Conservation (phyloP, 495 filamentous ascomycete species). For the Penicillium subrubescens region DNA sequence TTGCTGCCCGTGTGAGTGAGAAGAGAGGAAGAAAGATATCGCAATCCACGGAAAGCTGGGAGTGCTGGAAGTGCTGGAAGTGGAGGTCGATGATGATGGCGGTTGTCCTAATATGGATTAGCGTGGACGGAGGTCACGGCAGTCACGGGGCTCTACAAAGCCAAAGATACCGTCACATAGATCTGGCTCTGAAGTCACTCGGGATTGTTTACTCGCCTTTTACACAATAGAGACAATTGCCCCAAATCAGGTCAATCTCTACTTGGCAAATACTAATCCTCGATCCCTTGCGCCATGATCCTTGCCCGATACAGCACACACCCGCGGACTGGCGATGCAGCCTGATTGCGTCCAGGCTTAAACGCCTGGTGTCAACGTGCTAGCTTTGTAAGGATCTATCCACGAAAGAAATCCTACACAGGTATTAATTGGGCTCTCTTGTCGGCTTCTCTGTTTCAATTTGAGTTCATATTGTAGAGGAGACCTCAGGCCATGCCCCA, state of each 20-base stretch:
- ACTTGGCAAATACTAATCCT: not conserved
- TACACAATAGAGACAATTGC: not conserved
- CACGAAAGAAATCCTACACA: not conserved
- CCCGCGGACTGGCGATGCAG: not conserved
- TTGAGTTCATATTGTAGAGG: no score
- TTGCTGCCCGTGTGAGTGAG: not conserved
- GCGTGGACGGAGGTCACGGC: constrained; percentile 16
- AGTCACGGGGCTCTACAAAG: constrained; percentile 35
- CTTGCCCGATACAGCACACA: not conserved
- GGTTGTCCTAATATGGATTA: constrained; percentile 30
- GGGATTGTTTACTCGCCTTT: not conserved
- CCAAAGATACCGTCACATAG: not conserved
- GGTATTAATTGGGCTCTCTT: no score
- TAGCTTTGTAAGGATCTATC: not conserved
- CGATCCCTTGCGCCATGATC: not conserved
- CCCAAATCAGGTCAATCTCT: not conserved
- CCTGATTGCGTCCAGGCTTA: not conserved
- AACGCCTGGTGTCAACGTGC: not conserved
- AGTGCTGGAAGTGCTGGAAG: constrained; percentile 23
- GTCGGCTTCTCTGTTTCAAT: no score
- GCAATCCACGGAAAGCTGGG: constrained; percentile 22
- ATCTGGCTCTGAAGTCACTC: not conserved
- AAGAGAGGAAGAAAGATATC: constrained; percentile 21
- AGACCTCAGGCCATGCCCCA: no score
- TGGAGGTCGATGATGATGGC: constrained; percentile 37